A percentile compares a stretch with the other conserved stretches of the same genome.
Conservation (phyloP, 1,139 yeast genomes). For the Yamadazyma epiphylla region DNA sequence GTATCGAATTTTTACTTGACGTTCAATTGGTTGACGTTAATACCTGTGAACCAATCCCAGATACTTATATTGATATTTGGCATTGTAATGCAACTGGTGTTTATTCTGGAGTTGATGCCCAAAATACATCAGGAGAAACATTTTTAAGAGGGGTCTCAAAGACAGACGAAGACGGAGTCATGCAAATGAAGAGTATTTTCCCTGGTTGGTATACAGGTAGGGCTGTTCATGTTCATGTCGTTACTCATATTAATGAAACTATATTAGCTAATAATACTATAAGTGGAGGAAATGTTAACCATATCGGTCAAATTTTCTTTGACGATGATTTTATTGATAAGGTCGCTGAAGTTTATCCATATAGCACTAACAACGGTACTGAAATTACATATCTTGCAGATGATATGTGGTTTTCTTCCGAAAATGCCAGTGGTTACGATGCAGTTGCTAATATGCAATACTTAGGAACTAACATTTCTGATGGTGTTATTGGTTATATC, state of each 20-base stretch:
- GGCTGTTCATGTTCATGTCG: constrained; percentile 3
- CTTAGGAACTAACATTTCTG: constrained; percentile 3
- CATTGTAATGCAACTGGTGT: constrained; percentile 5
- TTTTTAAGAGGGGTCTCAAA: constrained; percentile 2
- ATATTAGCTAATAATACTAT: constrained; percentile 1
- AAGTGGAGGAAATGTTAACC: constrained; percentile 3
- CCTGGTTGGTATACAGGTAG: constrained; percentile 5
- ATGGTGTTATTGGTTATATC: constrained; percentile 5
- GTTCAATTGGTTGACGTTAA: constrained; percentile 3
- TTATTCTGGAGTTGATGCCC: constrained; percentile 4
- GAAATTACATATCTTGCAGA: constrained; percentile 1
- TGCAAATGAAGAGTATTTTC: constrained; percentile 4
- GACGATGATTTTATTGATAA: constrained; percentile 2
- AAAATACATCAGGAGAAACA: constrained; percentile 1
- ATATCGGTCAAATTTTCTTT: constrained; percentile 5
- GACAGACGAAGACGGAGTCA: constrained; percentile 2
- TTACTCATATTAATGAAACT: constrained; percentile 4
- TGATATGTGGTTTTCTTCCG: constrained; percentile 2
- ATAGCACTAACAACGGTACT: not conserved
- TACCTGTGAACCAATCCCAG: constrained; percentile 4
- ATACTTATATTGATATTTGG: constrained; percentile 4
- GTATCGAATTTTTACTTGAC: constrained; percentile 4
- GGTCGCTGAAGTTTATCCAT: constrained; percentile 2
- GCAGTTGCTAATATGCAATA: constrained; percentile 2
- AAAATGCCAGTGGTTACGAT: constrained; percentile 4